Evolutionary conservation across 2,329 filamentous ascomycete genomes (phyloP).

Genomic region (Xylaria sp.): DNA sequence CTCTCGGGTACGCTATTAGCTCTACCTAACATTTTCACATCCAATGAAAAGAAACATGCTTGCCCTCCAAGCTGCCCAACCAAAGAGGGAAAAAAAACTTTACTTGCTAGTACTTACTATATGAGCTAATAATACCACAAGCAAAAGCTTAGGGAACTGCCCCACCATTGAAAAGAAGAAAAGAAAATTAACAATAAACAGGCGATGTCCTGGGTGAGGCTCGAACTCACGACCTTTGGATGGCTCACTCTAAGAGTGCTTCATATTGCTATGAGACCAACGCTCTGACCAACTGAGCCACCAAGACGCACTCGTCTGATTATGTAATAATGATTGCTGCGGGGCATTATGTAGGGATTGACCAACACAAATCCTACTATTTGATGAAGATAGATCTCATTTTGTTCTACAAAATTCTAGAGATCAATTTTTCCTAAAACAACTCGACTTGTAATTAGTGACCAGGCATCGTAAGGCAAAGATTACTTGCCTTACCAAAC

Average conservation of each 20-base stretch:
- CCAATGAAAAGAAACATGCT: conserved; percentile 1
- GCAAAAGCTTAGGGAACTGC: not conserved
- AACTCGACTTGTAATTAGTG: too few species aligned
- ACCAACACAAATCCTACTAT: not conserved
- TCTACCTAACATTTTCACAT: conserved; percentile 17
- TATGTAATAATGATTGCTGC: not conserved
- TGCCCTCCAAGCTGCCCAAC: conserved; percentile 17
- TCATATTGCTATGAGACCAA: conserved; percentile 52
- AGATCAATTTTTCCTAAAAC: too few species aligned
- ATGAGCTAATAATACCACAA: not conserved
- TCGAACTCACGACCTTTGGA: conserved; percentile 63
- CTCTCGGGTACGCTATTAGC: conserved; percentile 14
- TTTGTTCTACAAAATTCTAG: too few species aligned
- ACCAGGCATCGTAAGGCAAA: too few species aligned
- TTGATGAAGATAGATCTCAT: not conserved
- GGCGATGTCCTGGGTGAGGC: conserved; percentile 55
- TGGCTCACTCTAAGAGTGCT: conserved; percentile 32
- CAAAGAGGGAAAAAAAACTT: not conserved
- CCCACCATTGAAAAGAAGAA: not conserved
- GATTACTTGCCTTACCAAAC: not conserved
- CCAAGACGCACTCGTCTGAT: conserved; percentile 44
- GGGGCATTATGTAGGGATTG: not conserved
- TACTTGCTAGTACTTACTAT: too few species aligned
- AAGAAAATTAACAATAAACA: not conserved
- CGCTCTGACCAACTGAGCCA: conserved; percentile 56